phyloP scores from a whole-genome alignment of 2,329 filamentous ascomycete species.

The Aspergillus carbonarius region DNA sequence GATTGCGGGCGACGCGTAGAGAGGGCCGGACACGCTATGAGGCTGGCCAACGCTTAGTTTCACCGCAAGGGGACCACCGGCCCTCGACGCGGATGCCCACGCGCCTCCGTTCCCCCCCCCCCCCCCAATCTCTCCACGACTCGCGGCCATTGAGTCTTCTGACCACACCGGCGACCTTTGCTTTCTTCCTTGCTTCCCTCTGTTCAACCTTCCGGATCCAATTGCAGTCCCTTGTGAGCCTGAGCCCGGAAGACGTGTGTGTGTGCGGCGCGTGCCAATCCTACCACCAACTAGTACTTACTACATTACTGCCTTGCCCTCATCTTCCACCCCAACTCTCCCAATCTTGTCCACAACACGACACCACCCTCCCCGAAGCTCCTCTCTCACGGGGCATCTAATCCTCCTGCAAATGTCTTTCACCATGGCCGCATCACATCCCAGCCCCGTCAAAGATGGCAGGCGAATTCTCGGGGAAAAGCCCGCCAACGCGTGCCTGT shows the following conservation, averaged over 20 bases:
- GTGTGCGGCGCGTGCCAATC: neutral
- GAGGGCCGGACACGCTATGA: neutral
- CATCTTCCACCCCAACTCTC: neutral
- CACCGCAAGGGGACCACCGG: neutral
- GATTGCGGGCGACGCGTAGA: neutral
- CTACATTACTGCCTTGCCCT: neutral
- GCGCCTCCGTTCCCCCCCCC: neutral
- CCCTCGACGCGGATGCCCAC: conserved; percentile 4
- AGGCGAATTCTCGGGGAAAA: conserved; percentile 44
- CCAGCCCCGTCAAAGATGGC: conserved; percentile 38
- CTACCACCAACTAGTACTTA: neutral
- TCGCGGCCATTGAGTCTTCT: conserved; percentile 7
- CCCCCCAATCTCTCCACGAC: neutral
- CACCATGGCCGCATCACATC: conserved; percentile 13
- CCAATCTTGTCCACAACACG: neutral
- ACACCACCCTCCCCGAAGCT: neutral
- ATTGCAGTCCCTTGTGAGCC: neutral
- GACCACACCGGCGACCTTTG: neutral
- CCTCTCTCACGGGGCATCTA: neutral
- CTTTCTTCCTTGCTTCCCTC: neutral
- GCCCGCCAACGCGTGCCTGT: conserved; percentile 42
- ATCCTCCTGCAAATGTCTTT: neutral
- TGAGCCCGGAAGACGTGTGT: neutral
- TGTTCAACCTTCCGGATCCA: neutral
- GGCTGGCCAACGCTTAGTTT: neutral